A percentile compares a stretch with the other conserved stretches of the same genome.
Evolutionary conservation across 805 yeast genomes (phyloP).

Genomic region (Lipomyces mesembrius): DNA sequence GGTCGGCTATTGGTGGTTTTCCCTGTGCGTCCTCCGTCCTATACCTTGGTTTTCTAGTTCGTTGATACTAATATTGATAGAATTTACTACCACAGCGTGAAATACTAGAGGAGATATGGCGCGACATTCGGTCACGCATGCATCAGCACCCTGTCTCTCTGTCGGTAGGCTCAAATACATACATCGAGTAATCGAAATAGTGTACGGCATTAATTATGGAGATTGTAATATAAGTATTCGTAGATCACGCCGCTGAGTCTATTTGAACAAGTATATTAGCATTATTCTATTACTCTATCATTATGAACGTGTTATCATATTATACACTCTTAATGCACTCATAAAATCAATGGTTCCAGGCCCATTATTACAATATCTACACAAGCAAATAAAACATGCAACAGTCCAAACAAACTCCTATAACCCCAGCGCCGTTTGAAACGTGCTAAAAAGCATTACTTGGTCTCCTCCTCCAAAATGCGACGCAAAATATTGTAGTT

Average conservation of each 20-base stretch:
- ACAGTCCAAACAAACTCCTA: not conserved
- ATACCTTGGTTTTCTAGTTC: not conserved
- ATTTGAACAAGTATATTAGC: not conserved
- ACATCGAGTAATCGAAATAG: not conserved
- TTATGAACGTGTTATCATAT: not conserved
- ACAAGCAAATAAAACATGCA: not conserved
- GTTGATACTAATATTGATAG: slow-evolving; percentile 7
- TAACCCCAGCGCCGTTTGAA: slow-evolving; percentile 1
- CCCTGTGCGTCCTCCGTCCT: slow-evolving; percentile 28
- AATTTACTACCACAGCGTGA: slow-evolving; percentile 25
- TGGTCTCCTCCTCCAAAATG: not conserved
- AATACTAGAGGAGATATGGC: slow-evolving; percentile 33
- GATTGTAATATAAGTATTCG: not conserved
- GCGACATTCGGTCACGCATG: slow-evolving; percentile 28
- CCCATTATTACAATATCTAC: slow-evolving; percentile 3
- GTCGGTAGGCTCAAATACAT: not conserved
- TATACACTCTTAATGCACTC: not conserved
- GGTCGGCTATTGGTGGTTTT: slow-evolving; percentile 34
- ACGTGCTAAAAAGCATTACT: not conserved
- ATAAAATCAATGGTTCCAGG: not conserved
- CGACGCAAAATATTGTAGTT: slow-evolving; percentile 19
- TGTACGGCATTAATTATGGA: not conserved
- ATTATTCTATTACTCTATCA: not conserved
- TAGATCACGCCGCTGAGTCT: not conserved
- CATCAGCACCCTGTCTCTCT: slow-evolving; percentile 19